phyloP scores from a whole-genome alignment of 768 basidiomycete species.

The Mycena capillaripes region DNA sequence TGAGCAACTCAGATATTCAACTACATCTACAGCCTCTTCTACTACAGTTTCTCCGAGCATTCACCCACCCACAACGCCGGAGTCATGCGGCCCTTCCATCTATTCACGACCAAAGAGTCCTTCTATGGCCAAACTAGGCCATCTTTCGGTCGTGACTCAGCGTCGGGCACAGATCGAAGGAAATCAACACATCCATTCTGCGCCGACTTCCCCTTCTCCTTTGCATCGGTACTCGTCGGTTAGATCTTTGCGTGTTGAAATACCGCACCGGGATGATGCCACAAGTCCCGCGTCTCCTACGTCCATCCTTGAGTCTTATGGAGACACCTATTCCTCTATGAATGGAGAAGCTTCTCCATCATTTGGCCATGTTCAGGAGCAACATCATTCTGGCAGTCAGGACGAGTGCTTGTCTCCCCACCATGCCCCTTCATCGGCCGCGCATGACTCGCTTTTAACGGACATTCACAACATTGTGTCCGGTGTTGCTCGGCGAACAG shows the following conservation, averaged over 20 bases:
- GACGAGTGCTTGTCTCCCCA: conserved; percentile 24
- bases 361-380: neutral
- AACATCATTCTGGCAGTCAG: neutral
- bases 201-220: conserved; percentile 25
- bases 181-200: conserved; percentile 40
- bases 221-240: conserved; percentile 10
- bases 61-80: conserved; percentile 32
- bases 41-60: conserved; percentile 40
- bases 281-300: conserved; percentile 26
- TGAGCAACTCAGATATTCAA: conserved; percentile 28
- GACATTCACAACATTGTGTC: conserved; percentile 50
- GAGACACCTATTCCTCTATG: neutral
- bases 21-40: conserved; percentile 31
- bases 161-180: conserved; percentile 74
- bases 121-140: conserved; percentile 73
- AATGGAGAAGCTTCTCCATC: neutral
- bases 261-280: neutral
- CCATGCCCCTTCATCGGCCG: conserved; percentile 27
- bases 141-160: conserved; percentile 74
- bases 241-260: conserved; percentile 25
- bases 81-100: conserved; percentile 42
- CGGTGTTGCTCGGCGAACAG: conserved; percentile 46
- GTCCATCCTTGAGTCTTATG: conserved; percentile 47
- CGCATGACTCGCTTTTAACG: conserved; percentile 38
- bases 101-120: conserved; percentile 59